These are phyloP conservation scores for Ganoderma lucidum DNA, from an alignment of 1,284 basidiomycete species.

Conservation along the genomic window DNA sequence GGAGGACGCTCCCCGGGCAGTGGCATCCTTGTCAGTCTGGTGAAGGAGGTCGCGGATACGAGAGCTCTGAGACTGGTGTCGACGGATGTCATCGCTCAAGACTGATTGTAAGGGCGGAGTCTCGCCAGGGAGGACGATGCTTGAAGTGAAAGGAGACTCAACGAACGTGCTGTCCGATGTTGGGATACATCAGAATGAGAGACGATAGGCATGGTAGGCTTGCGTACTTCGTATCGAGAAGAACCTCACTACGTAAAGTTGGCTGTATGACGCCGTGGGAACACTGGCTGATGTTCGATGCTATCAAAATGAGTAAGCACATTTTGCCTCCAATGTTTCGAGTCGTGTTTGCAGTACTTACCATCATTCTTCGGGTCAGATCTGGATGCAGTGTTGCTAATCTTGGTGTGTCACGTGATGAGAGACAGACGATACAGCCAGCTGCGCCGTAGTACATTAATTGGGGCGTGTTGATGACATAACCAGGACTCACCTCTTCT, in stretches of 20 bases:
- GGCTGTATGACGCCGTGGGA: not conserved
- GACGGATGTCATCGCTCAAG: not conserved
- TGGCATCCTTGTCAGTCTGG: not conserved
- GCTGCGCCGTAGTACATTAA: too few species aligned
- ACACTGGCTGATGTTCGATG: not conserved
- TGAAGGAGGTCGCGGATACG: not conserved
- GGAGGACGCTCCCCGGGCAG: not conserved
- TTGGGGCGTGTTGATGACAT: too few species aligned
- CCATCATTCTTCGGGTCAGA: too few species aligned
- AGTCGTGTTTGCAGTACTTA: too few species aligned
- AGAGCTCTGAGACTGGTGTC: not conserved
- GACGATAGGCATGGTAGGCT: not conserved
- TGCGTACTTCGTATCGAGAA: not conserved
- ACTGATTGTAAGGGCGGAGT: not conserved
- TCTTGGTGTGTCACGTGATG: too few species aligned
- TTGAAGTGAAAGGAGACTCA: not conserved
- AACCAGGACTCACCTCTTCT: too few species aligned
- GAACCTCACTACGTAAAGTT: too few species aligned
- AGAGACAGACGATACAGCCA: too few species aligned
- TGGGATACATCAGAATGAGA: not conserved
- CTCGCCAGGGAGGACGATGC: not conserved
- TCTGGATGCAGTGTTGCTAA: too few species aligned
- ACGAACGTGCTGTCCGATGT: not conserved
- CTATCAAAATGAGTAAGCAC: too few species aligned
- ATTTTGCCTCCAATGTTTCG: too few species aligned